These are phyloP conservation scores for Sarocladium brachiariae DNA, from an alignment of 2,329 filamentous ascomycete genomes.

Conservation along the genomic window DNA sequence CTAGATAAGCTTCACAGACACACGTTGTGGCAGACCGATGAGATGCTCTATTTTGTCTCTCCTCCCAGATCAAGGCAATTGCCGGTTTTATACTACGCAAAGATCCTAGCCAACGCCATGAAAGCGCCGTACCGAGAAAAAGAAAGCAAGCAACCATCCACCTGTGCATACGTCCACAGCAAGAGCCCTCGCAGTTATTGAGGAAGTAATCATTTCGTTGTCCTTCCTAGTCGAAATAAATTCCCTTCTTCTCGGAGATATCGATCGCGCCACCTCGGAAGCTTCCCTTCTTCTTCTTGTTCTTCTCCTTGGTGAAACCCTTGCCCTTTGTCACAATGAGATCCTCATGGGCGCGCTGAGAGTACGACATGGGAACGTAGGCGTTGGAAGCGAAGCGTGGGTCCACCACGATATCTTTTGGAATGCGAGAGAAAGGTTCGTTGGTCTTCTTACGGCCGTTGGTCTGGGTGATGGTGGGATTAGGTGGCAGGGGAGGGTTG, in stretches of 20 bases:
- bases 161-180: no score
- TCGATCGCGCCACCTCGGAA: constrained; percentile 89
- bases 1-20: neutral
- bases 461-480: constrained; percentile 37
- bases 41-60: neutral
- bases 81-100: neutral
- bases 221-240: constrained; percentile 68
- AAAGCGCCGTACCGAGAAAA: neutral
- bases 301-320: constrained; percentile 99
- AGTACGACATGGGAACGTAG: constrained; percentile 81
- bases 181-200: no score
- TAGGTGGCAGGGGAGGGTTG: constrained; percentile 46
- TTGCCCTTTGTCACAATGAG: constrained; percentile 89
- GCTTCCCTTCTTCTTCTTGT: constrained; percentile 90
- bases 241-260: constrained; percentile 70
- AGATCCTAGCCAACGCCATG: neutral
- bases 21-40: no score
- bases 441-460: constrained; percentile 45
- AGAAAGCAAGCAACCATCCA: no score
- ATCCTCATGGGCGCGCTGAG: constrained; percentile 79
- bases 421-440: constrained; percentile 72
- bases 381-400: constrained; percentile 68
- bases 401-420: constrained; percentile 61
- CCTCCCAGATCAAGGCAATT: neutral
- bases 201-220: neutral